These are phyloP conservation scores for Candida nonsorbophila DNA, from an alignment of 805 yeast species.

Conservation along the genomic window DNA sequence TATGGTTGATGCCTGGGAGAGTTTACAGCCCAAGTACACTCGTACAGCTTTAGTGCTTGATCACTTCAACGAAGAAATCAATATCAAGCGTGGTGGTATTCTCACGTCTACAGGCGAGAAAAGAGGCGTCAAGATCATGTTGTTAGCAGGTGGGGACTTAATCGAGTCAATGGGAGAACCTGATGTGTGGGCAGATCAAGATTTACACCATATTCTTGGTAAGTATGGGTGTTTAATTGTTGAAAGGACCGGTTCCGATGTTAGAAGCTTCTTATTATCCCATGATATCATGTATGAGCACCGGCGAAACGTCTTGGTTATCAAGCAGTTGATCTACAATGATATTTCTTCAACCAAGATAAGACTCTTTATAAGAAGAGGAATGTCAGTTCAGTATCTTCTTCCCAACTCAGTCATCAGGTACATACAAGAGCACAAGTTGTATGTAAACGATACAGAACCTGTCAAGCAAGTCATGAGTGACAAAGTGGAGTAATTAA, in stretches of 20 bases:
- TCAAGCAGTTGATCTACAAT: slow-evolving; percentile 92
- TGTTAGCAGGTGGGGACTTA: slow-evolving; percentile 95
- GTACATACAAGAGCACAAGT: slow-evolving; percentile 86
- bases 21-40: slow-evolving; percentile 83
- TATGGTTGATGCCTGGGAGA: slow-evolving; percentile 99
- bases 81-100: slow-evolving; percentile 85
- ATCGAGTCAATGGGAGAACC: slow-evolving; percentile 99
- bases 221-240: slow-evolving; percentile 94
- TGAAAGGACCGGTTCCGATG: slow-evolving; percentile 95
- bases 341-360: slow-evolving; percentile 96
- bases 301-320: slow-evolving; percentile 85
- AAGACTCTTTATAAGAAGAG: slow-evolving; percentile 83
- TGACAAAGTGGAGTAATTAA: slow-evolving; percentile 20
- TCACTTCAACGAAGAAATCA: slow-evolving; percentile 93
- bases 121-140: slow-evolving; percentile 90
- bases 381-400: slow-evolving; percentile 94
- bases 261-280: slow-evolving; percentile 80
- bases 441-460: slow-evolving; percentile 81
- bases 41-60: slow-evolving; percentile 94
- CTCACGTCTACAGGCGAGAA: slow-evolving; percentile 47
- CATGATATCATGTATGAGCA: slow-evolving; percentile 98
- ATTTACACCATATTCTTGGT: slow-evolving; percentile 91
- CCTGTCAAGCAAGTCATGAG: slow-evolving; percentile 84
- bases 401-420: slow-evolving; percentile 92
- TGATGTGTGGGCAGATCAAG: slow-evolving; percentile 97